Evolutionary conservation across 2,329 filamentous ascomycete species (phyloP), one percentile per base, ranked within the genome.

Genomic region (Cladophialophora carrionii): DNA sequence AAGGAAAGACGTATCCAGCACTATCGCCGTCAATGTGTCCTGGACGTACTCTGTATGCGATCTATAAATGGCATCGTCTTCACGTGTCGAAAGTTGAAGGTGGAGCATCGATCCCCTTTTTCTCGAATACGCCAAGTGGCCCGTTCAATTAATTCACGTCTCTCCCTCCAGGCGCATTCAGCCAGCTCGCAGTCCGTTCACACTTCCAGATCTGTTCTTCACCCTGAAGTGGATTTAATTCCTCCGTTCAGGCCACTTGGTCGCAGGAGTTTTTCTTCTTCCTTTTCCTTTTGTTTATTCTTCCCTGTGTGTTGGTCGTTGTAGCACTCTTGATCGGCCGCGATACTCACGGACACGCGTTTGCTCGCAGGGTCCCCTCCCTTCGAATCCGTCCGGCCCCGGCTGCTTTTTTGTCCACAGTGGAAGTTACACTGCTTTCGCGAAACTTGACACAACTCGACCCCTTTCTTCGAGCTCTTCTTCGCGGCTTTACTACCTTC

Each of bases 191-290:
- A 51, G n/a, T 54, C 26, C 52, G n/a, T 54, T 31, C 51, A 61
- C 32, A 55, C 51, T 61, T 54, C 41, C 54, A 48, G 51, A 29
- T 43, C 37, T 57, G 49, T 48, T 34, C 29, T 49, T 62, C 48
- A 51, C 48, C 63, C 54, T 57, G 41, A 60, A 51, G n/a, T 37
- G 26, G 7, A 61, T 61, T 43, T 51, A 48, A 54, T 54, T 63
- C 59, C 57, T 66, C 58, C 55, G 48, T 63, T 37, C 26, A 67
- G 63, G 37, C 63, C 58, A 51, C 51, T 31, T 60, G 65, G 61
- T 60, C 51, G 34, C 34, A 41, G 52, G 54, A 52, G 51, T 49
- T 12, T 53, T 52, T 64, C 54, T 67, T 29, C 54, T 62, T 62
- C 54, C 63, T 61, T 56, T 43, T 22, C 22, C 17, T 46, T 51